A percentile compares a stretch with the other conserved stretches of the same genome.
These are phyloP conservation scores for Lanmaoa rubissima DNA, from an alignment of 768 basidiomycete species.

Conservation along the genomic window DNA sequence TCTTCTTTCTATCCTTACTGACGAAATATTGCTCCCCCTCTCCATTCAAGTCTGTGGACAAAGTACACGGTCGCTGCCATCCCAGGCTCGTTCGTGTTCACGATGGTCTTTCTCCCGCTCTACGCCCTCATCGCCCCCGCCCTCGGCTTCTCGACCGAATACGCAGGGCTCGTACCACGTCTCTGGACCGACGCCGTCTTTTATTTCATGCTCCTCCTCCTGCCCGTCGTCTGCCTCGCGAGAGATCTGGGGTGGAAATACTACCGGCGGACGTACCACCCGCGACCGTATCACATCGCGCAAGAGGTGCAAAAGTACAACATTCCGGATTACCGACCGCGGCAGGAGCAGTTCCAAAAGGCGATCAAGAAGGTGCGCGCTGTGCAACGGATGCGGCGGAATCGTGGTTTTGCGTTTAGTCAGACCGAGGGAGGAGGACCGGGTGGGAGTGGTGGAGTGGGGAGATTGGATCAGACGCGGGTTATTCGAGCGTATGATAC, in stretches of 20 bases:
- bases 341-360: slow-evolving; percentile 99
- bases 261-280: slow-evolving; percentile 87
- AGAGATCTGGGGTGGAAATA: slow-evolving; percentile 98
- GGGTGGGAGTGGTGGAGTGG: background rate
- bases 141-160: slow-evolving; percentile 88
- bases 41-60: slow-evolving; percentile 81
- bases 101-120: slow-evolving; percentile 92
- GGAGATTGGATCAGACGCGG: slow-evolving; percentile 77
- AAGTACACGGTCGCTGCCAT: slow-evolving; percentile 99
- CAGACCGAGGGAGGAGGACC: slow-evolving; percentile 80
- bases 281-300: slow-evolving; percentile 95
- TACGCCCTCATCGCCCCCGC: slow-evolving; percentile 86
- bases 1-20: background rate
- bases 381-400: slow-evolving; percentile 93
- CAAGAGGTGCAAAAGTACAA: slow-evolving; percentile 99
- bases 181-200: slow-evolving; percentile 88
- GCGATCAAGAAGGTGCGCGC: slow-evolving; percentile 99
- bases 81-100: slow-evolving; percentile 93
- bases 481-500: slow-evolving; percentile 88
- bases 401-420: slow-evolving; percentile 96
- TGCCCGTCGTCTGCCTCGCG: slow-evolving; percentile 81
- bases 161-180: slow-evolving; percentile 82
- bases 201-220: slow-evolving; percentile 81
- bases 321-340: slow-evolving; percentile 92
- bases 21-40: background rate